Conservation (phyloP, 768 basidiomycete genomes). For the Leccinum variicolor region DNA sequence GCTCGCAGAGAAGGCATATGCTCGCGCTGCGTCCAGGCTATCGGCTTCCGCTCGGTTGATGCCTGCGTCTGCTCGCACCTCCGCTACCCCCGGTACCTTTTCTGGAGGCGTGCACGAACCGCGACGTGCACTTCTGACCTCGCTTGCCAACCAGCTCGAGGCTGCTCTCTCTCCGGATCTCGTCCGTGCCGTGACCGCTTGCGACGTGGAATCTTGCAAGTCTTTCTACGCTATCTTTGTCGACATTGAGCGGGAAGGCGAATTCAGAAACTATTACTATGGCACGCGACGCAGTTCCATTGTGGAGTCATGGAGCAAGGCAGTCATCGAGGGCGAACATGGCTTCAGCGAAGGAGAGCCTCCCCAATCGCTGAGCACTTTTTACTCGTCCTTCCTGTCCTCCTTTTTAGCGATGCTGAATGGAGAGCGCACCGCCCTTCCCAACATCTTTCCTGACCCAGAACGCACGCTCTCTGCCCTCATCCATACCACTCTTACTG, state of each 20-base stretch:
- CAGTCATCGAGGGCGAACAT: slow-evolving; percentile 37
- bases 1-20: slow-evolving; percentile 74
- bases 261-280: slow-evolving; percentile 94
- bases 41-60: slow-evolving; percentile 87
- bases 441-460: slow-evolving; percentile 87
- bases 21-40: slow-evolving; percentile 88
- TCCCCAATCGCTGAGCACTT: slow-evolving; percentile 52
- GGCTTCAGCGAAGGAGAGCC: slow-evolving; percentile 24
- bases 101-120: slow-evolving; percentile 57
- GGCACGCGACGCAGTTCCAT: slow-evolving; percentile 69
- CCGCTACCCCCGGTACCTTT: slow-evolving; percentile 42
- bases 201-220: slow-evolving; percentile 71
- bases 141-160: slow-evolving; percentile 94
- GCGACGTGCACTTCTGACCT: slow-evolving; percentile 81
- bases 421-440: slow-evolving; percentile 69
- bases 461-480: slow-evolving; percentile 72
- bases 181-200: slow-evolving; percentile 78
- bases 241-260: slow-evolving; percentile 86
- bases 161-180: slow-evolving; percentile 88
- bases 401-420: slow-evolving; percentile 63
- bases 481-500: slow-evolving; percentile 75
- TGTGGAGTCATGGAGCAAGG: slow-evolving; percentile 66
- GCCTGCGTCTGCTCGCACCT: slow-evolving; percentile 89
- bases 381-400: slow-evolving; percentile 75
- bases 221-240: slow-evolving; percentile 84